A percentile compares a stretch with the other conserved stretches of the same genome.
Conservation (phyloP, 371 early-diverging fungal genomes). For the Mortierella sp. region DNA sequence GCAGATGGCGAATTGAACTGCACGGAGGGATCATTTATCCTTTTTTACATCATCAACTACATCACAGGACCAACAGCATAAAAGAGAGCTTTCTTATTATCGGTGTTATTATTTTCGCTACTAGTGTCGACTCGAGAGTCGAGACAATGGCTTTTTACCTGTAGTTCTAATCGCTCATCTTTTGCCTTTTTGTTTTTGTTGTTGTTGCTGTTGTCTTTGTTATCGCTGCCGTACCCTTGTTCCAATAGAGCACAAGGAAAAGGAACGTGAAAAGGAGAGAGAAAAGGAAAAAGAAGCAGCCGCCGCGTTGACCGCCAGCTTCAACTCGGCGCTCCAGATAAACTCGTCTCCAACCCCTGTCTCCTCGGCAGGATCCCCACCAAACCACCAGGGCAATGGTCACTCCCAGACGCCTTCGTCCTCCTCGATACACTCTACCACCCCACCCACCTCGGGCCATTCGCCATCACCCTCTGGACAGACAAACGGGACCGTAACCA, state of each 20-base stretch:
- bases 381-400: conserved; percentile 39
- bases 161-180: conserved; percentile 4
- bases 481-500: conserved; percentile 20
- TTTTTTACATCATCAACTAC: background rate
- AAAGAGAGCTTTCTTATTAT: background rate
- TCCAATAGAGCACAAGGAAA: conserved; percentile 52
- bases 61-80: background rate
- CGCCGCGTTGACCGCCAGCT: conserved; percentile 46
- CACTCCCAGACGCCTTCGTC: conserved; percentile 36
- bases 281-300: conserved; percentile 49
- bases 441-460: conserved; percentile 22
- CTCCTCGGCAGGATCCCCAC: conserved; percentile 33
- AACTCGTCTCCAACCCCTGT: conserved; percentile 26
- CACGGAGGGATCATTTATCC: background rate
- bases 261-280: conserved; percentile 47
- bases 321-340: conserved; percentile 39
- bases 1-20: background rate
- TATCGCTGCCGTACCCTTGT: background rate
- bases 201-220: background rate
- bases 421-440: conserved; percentile 29
- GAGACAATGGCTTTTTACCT: conserved; percentile 10
- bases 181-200: background rate
- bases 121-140: conserved; percentile 10
- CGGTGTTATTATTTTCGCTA: background rate
- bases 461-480: conserved; percentile 35